A percentile compares a stretch with the other conserved stretches of the same genome.
These are phyloP conservation scores for Neonectria hederae DNA, from an alignment of 2,329 filamentous ascomycete species.

Conservation along the genomic window DNA sequence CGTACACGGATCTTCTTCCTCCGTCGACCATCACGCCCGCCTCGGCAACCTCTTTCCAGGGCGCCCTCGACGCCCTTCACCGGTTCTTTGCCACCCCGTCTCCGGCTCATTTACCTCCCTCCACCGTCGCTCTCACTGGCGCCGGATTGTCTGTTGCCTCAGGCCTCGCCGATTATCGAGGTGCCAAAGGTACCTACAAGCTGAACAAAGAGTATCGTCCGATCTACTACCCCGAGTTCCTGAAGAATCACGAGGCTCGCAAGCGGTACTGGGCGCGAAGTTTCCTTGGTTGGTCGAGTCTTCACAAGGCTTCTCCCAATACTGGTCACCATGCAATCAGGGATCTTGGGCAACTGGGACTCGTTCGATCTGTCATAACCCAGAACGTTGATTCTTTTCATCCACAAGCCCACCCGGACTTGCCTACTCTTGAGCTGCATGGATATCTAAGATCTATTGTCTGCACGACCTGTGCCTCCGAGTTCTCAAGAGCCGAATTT, in stretches of 20 bases:
- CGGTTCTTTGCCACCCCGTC: constrained; percentile 76
- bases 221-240: constrained; percentile 93
- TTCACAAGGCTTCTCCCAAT: constrained; percentile 84
- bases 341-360: constrained; percentile 75
- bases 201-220: constrained; percentile 90
- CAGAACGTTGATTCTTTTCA: constrained; percentile 99
- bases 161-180: constrained; percentile 92
- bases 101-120: constrained; percentile 57
- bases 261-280: constrained; percentile 97
- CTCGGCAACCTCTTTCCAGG: constrained; percentile 73
- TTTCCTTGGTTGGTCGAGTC: constrained; percentile 89
- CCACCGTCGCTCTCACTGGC: constrained; percentile 71
- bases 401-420: constrained; percentile 74
- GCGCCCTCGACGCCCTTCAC: constrained; percentile 79
- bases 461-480: constrained; percentile 80
- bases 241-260: constrained; percentile 80
- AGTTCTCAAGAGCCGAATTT: constrained; percentile 77
- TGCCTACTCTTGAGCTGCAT: constrained; percentile 86
- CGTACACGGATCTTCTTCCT: constrained; percentile 86
- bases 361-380: constrained; percentile 82
- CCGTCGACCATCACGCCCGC: constrained; percentile 78
- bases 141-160: constrained; percentile 94
- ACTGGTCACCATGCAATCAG: constrained; percentile 79
- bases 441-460: constrained; percentile 85
- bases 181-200: constrained; percentile 88